Conservation (phyloP, 495 filamentous ascomycete genomes). For the Oleoguttula mirabilis region DNA sequence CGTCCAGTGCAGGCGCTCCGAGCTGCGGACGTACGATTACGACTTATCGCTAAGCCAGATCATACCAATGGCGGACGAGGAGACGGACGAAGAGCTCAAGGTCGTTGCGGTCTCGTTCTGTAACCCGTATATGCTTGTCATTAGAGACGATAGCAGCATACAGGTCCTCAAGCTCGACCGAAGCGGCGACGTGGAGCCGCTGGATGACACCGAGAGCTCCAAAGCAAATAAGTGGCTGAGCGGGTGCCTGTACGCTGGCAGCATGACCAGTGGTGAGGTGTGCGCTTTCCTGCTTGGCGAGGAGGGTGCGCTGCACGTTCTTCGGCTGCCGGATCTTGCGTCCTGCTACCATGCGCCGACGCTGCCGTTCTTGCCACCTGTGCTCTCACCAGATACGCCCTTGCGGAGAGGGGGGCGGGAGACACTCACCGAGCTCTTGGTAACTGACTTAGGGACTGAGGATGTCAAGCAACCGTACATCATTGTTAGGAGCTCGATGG, state of each 20-base stretch:
- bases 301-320: constrained; percentile 60
- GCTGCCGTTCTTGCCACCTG: constrained; percentile 63
- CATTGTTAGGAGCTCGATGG: constrained; percentile 64
- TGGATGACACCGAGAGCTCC: constrained; percentile 46
- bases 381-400: constrained; percentile 56
- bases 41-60: constrained; percentile 82
- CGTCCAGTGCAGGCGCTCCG: constrained; percentile 70
- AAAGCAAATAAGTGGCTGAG: constrained; percentile 57
- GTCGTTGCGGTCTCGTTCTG: constrained; percentile 71
- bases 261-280: constrained; percentile 35
- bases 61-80: constrained; percentile 78
- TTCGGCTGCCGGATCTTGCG: constrained; percentile 50
- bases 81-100: constrained; percentile 58
- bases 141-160: constrained; percentile 69
- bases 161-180: constrained; percentile 64
- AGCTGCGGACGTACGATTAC: constrained; percentile 76
- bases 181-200: constrained; percentile 69
- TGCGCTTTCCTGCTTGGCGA: constrained; percentile 62
- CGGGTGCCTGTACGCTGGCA: constrained; percentile 62
- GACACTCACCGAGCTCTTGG: constrained; percentile 58
- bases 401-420: constrained; percentile 62
- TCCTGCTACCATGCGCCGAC: constrained; percentile 55
- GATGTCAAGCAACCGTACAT: constrained; percentile 61
- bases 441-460: constrained; percentile 73
- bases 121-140: constrained; percentile 77